Percentiles rank a stretch among this genome's conserved stretches.
Conservation (phyloP, 352 stramenopile genomes). For the Globisporangium orthogonon region DNA sequence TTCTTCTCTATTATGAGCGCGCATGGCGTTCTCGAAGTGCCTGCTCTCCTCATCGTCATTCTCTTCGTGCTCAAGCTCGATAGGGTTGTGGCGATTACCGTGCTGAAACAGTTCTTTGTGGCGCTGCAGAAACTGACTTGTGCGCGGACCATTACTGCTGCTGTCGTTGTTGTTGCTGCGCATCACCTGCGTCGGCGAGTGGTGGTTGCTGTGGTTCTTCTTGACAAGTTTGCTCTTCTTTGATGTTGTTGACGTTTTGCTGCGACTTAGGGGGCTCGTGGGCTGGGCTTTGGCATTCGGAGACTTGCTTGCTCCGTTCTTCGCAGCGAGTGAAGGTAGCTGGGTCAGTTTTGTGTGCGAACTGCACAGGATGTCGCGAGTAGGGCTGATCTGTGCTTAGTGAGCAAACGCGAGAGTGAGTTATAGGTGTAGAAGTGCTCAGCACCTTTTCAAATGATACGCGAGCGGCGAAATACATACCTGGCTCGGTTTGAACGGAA, state of each 20-base stretch:
- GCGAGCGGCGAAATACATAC: slow-evolving; percentile 10
- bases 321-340: slow-evolving; percentile 30
- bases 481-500: slow-evolving; percentile 52
- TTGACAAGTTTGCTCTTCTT: slow-evolving; percentile 10
- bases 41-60: neutral
- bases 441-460: too few species aligned
- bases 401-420: too few species aligned
- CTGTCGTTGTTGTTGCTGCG: slow-evolving; percentile 10
- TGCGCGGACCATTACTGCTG: neutral
- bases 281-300: slow-evolving; percentile 1
- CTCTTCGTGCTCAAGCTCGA: slow-evolving; percentile 1
- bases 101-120: slow-evolving; percentile 4
- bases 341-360: slow-evolving; percentile 42
- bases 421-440: too few species aligned
- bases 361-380: slow-evolving; percentile 41
- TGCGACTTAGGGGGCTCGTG: neutral
- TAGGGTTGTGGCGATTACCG: neutral
- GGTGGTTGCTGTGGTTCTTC: neutral
- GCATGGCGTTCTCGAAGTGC: neutral
- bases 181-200: too few species aligned
- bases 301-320: neutral
- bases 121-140: slow-evolving; percentile 1
- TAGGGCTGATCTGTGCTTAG: slow-evolving; percentile 27
- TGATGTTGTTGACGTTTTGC: neutral
- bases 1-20: neutral